Evolutionary conservation across 2,329 filamentous ascomycete genomes (phyloP), one percentile per base, ranked within the genome.

Genomic region (Pseudogymnoascus sp.): DNA sequence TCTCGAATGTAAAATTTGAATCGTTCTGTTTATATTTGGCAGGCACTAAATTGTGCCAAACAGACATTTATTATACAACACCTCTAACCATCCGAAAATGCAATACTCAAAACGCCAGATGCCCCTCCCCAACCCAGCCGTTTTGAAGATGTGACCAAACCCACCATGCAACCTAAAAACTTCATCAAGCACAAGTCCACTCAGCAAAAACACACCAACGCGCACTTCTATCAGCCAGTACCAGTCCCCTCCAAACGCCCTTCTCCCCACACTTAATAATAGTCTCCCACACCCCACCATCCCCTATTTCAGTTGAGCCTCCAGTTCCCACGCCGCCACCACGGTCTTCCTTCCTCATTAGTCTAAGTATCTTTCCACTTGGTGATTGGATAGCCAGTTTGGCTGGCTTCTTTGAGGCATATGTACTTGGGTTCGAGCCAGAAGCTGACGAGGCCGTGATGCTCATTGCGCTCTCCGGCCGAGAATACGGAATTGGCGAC

Each of bases 371-470:
- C 77, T 97, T 97, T 64, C 95, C 94, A 30, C 88, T 89, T 0
- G 94, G 94, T 5, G 89, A 91, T 75, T 99, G 94, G 61, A 99
- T 93, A 0, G 94, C 94, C 60, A 99, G 76, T 74, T 99, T 99
- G 4, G 94, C 94, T 2, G 94, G 93, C 74, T 99, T 99, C 71
- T 86, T 85, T 25, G 81, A 81, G 38, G 81, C 77, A 62, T 81
- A 79, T 22, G 78, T 80, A 70, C 80, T 85, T 18, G 81, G 81
- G 59, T 81, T 82, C 6, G 82, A 86, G 25, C 78, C 80, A 22
- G 80, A 79, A 14, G 80, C 81, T 66, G 81, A 83, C 1, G 82
- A 82, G 30, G 78, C 79, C 39, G 81, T 81, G 72, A 88, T 84
- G 71, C 85, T 87, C 81, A 88, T 79, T 1, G 85, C 83, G 4